Base-by-base conservation (phyloP, 2,329 filamentous ascomycete species). In the Hymenotorrendiella dingleyae region DNA sequence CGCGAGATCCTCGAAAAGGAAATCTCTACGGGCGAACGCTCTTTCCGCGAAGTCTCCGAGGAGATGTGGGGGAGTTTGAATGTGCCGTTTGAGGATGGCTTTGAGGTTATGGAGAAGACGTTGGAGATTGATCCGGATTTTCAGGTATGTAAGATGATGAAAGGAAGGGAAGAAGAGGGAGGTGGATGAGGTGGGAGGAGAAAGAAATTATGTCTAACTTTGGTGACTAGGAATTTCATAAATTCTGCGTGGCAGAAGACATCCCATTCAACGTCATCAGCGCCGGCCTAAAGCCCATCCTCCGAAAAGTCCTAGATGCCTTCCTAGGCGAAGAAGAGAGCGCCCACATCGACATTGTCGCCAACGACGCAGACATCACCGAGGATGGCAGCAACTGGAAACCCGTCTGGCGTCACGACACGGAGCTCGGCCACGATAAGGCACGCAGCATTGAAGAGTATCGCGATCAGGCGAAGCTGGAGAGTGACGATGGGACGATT, bases 241-340 rank as follows among this genome's bases (percentile, higher is more conserved):
- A 73, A 42, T 84, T 78, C 62, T 84, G 80, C 62, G 60, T 79
- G 30, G 67, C 67, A 45, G 78, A 82, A 57, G 63, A 69, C 2
- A 82, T 84, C 42, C 78, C 79, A 1, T 84, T 84, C 65, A 82
- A 84, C 54, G 74, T 84, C 45, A 84, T 84, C 58, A 82, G 76
- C 14, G 80, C 81, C 3, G 80, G 81, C 0, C 62, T 84, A 17
- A 82, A 83, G 59, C 80, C 80, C 0, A 71, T 84, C 9, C 62
- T 84, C 10, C 63, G 76, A 7, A 68, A 67, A 42, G 80, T 84
- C 0, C 67, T 84, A 21, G 78, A 84, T 53, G 70, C 74, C 11
- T 84, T 82, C 64, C 62, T 84, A 4, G 80, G 81, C 29, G 75
- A 80, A 55, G 71, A 80, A 46, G 67, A 66, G 74, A 5, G 62